Conservation (phyloP, 306 rosid genomes). For the Cucumis melo region DNA sequence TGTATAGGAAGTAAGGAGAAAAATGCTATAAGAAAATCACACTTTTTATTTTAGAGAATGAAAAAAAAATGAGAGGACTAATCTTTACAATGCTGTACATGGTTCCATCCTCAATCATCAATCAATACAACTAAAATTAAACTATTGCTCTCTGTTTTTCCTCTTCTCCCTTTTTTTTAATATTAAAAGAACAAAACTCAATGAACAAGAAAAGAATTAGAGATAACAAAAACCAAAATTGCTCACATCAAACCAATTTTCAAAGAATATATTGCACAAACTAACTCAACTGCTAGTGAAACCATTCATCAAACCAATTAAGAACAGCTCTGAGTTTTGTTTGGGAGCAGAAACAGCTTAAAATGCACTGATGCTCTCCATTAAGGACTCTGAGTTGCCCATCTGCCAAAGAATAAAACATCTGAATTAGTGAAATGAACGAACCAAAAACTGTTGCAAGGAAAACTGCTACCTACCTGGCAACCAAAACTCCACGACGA, state of each 20-base stretch:
- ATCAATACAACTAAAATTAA: slow-evolving; percentile 39
- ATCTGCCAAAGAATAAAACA: slow-evolving; percentile 24
- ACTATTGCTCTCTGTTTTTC: slow-evolving; percentile 8
- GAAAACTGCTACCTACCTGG: slow-evolving; percentile 28
- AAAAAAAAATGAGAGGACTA: slow-evolving; percentile 4
- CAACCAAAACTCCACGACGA: slow-evolving; percentile 29
- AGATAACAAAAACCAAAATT: background rate
- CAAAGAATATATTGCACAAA: slow-evolving; percentile 26
- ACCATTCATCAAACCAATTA: slow-evolving; percentile 29
- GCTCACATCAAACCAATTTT: slow-evolving; percentile 26
- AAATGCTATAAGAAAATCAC: background rate
- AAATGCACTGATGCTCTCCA: slow-evolving; percentile 73
- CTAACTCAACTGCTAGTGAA: slow-evolving; percentile 26
- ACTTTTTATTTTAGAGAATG: background rate
- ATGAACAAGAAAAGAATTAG: slow-evolving; percentile 13
- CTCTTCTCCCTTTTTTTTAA: background rate
- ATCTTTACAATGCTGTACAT: slow-evolving; percentile 66
- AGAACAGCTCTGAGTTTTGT: slow-evolving; percentile 22
- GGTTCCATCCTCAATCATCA: slow-evolving; percentile 34
- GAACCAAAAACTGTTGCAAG: slow-evolving; percentile 17
- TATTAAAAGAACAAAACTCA: background rate
- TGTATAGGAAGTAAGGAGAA: background rate
- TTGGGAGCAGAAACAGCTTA: slow-evolving; percentile 35
- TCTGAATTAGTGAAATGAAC: background rate
- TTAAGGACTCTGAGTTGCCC: slow-evolving; percentile 27